These are phyloP conservation scores for Fragilaria radians DNA, from an alignment of 108 stramenopile genomes.

Conservation along the genomic window DNA sequence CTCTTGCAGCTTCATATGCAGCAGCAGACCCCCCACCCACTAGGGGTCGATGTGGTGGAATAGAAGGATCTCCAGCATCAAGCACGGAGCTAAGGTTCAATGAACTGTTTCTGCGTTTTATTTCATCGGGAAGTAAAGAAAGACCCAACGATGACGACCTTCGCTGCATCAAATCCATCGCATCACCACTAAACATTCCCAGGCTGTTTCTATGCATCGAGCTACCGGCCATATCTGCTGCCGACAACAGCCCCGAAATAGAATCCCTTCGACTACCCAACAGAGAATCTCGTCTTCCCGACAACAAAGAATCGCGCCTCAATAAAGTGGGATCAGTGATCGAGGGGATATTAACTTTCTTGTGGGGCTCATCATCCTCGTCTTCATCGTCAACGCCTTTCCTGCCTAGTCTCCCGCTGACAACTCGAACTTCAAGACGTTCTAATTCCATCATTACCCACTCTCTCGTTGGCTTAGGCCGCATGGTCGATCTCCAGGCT, in stretches of 20 bases:
- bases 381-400: slow-evolving; percentile 70
- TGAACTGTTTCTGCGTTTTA: slow-evolving; percentile 33
- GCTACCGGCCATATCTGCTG: slow-evolving; percentile 6
- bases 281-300: slow-evolving; percentile 3
- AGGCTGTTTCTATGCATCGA: slow-evolving; percentile 34
- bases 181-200: slow-evolving; percentile 28
- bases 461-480: slow-evolving; percentile 82
- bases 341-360: not conserved
- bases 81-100: slow-evolving; percentile 24
- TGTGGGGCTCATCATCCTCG: slow-evolving; percentile 16
- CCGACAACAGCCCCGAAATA: slow-evolving; percentile 1
- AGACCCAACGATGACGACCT: slow-evolving; percentile 48
- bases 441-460: slow-evolving; percentile 90
- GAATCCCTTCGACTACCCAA: slow-evolving; percentile 1
- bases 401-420: slow-evolving; percentile 67
- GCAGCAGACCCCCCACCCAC: slow-evolving; percentile 76
- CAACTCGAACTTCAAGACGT: slow-evolving; percentile 78
- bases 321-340: not conserved
- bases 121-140: slow-evolving; percentile 37
- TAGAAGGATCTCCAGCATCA: slow-evolving; percentile 19
- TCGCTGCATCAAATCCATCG: slow-evolving; percentile 36
- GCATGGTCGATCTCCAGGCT: slow-evolving; percentile 87
- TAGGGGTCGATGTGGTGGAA: slow-evolving; percentile 63
- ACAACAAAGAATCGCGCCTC: slow-evolving; percentile 1
- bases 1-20: slow-evolving; percentile 79